These are phyloP conservation scores for Pseudogymnoascus destructans DNA, from an alignment of 2,329 filamentous ascomycete genomes.

Conservation along the genomic window DNA sequence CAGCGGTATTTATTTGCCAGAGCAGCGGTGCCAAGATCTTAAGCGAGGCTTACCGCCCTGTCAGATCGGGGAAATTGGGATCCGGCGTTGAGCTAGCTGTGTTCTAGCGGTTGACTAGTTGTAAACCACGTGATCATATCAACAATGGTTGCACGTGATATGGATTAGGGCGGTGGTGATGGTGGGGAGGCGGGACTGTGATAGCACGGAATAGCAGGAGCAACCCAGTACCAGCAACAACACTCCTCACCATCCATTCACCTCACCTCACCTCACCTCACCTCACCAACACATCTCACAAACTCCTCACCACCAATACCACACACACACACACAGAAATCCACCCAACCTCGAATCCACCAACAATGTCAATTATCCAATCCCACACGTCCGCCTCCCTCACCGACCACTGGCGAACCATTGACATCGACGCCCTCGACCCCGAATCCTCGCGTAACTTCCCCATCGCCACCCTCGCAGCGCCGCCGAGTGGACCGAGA, in stretches of 20 bases:
- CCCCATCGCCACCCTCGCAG: constrained; percentile 70
- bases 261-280: no score
- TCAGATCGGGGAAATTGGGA: not conserved
- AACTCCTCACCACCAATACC: not conserved
- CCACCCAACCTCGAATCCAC: not conserved
- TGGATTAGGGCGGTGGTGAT: not conserved
- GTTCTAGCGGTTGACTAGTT: not conserved
- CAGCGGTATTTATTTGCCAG: not conserved
- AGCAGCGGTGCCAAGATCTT: not conserved
- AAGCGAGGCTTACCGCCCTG: not conserved
- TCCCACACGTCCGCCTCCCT: constrained; percentile 48
- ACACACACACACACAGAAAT: not conserved
- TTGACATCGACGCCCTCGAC: constrained; percentile 85
- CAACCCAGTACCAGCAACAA: not conserved
- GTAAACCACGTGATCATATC: not conserved
- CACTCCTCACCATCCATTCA: not conserved
- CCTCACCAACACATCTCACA: not conserved
- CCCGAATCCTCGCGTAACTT: constrained; percentile 88
- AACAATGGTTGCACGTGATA: not conserved
- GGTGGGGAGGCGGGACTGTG: not conserved
- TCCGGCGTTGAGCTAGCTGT: not conserved
- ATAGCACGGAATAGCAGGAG: not conserved
- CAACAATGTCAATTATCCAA: constrained; percentile 52
- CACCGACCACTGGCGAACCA: constrained; percentile 64
- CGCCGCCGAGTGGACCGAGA: constrained; percentile 60